phyloP scores from a whole-genome alignment of 805 yeast genomes.

The Ogataea saltuana region DNA sequence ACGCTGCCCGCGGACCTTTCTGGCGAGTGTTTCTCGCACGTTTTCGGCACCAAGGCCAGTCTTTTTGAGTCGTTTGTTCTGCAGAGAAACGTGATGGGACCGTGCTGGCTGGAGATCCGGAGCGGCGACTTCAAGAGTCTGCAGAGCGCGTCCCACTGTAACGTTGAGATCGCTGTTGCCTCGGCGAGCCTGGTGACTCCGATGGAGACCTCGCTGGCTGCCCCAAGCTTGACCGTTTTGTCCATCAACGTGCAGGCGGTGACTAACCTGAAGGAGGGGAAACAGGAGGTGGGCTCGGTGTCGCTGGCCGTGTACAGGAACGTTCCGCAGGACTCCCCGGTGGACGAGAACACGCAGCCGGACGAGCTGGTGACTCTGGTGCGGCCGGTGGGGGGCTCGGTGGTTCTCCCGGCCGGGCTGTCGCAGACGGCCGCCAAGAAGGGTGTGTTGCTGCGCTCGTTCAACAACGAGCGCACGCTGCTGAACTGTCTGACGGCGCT shows the following conservation, averaged over 20 bases:
- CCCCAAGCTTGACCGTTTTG: constrained; percentile 73
- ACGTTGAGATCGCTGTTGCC: constrained; percentile 64
- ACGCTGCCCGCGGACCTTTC: constrained; percentile 60
- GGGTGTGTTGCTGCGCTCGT: constrained; percentile 52
- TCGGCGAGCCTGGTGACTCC: constrained; percentile 51
- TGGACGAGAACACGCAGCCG: constrained; percentile 60
- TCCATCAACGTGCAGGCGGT: constrained; percentile 79
- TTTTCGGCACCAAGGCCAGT: constrained; percentile 74
- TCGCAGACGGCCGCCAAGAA: constrained; percentile 57
- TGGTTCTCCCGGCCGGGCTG: constrained; percentile 75
- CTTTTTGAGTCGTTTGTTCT: constrained; percentile 85
- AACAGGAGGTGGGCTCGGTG: constrained; percentile 85
- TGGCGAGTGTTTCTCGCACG: constrained; percentile 75
- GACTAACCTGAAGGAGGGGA: constrained; percentile 69
- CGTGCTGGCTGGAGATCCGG: constrained; percentile 87
- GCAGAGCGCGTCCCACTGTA: constrained; percentile 74
- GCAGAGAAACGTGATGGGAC: constrained; percentile 89
- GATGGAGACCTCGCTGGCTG: constrained; percentile 40
- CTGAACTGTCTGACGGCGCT: constrained; percentile 73
- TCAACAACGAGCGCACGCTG: constrained; percentile 73
- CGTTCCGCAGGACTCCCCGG: constrained; percentile 74
- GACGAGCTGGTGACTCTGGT: constrained; percentile 67
- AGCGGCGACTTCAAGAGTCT: constrained; percentile 60
- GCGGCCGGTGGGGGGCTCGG: constrained; percentile 68
- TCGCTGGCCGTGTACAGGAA: constrained; percentile 71